Base-by-base conservation (phyloP, 805 yeast genomes). In the Yarrowia bubula region DNA sequence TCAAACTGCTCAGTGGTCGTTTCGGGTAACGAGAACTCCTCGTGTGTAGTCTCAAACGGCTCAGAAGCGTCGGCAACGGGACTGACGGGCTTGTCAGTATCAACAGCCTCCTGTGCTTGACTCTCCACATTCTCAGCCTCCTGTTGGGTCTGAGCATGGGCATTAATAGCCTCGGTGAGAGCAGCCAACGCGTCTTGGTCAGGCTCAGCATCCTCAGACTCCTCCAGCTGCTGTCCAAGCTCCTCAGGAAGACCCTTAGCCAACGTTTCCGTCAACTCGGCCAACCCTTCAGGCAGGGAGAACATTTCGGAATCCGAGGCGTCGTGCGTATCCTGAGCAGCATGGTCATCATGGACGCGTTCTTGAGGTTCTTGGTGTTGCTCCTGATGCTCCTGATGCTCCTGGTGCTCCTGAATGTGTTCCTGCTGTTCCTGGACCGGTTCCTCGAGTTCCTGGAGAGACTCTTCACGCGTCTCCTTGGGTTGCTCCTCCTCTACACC, bases 171-270 rank as follows among this genome's bases (percentile, higher is more conserved):
- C 46, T 28, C 61, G n/a, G 61, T 55, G 15, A 55, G 37, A 4
- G 61, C 61, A n/a, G 38, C 61, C 38, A 55, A n/a, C 17, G 61
- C 61, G 61, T 55, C 61, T 18, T 39, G 38, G 38, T 39, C 61
- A n/a, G 61, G 46, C 1, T 15, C 61, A 10, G 47, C 7, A 47
- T 41, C 47, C 3, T 38, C 53, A 14, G 57, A 50, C 41, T 18
- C 57, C 32, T 15, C 17, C 31, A 39, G n/a, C 37, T 53, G 38
- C 37, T 55, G 38, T 8, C 46, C 47, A n/a, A 15, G 15, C 11
- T 41, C 61, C 38, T 41, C 33, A 3, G 47, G 60, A 38, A 51
- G 60, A 28, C 44, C 60, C 44, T 51, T 51, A 10, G 44, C 44
- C 33, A 51, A n/a, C 43, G 60, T 38, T 8, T 51, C 60, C 9